Percentiles rank a stretch among this genome's conserved stretches.
These are phyloP conservation scores for Asterophora lycoperdoides DNA, from an alignment of 768 basidiomycete genomes.

Conservation along the genomic window DNA sequence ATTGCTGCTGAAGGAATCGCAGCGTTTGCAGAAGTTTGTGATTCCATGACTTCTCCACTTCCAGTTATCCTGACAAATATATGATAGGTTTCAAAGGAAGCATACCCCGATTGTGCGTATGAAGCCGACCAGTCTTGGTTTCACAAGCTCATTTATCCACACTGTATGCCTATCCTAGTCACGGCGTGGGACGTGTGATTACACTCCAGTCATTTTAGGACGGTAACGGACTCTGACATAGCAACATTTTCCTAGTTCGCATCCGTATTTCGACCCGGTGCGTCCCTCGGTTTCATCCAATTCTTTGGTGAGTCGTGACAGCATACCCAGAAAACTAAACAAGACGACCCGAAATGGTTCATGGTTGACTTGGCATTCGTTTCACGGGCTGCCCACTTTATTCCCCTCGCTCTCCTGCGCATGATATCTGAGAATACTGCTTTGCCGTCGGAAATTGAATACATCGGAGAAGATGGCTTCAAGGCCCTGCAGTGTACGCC, in stretches of 20 bases:
- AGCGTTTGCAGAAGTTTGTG: slow-evolving; percentile 70
- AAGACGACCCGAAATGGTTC: slow-evolving; percentile 80
- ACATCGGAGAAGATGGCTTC: slow-evolving; percentile 60
- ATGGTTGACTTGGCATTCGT: slow-evolving; percentile 83
- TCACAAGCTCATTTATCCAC: slow-evolving; percentile 1
- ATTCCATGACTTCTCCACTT: slow-evolving; percentile 1
- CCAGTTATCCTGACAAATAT: slow-evolving; percentile 4
- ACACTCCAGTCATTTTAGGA: slow-evolving; percentile 3
- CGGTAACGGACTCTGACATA: slow-evolving; percentile 2
- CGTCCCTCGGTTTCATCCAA: slow-evolving; percentile 17
- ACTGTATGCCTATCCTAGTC: slow-evolving; percentile 44
- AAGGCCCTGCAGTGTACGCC: slow-evolving; percentile 57
- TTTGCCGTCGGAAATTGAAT: slow-evolving; percentile 54
- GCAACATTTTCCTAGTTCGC: slow-evolving; percentile 32
- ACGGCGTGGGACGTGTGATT: slow-evolving; percentile 87
- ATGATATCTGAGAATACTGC: slow-evolving; percentile 45
- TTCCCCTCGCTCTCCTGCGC: slow-evolving; percentile 73
- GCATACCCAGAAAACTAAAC: slow-evolving; percentile 63
- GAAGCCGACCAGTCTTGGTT: not conserved
- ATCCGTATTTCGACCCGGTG: slow-evolving; percentile 81
- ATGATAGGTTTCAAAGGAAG: slow-evolving; percentile 69
- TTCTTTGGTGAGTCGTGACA: slow-evolving; percentile 1
- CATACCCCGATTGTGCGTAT: slow-evolving; percentile 83
- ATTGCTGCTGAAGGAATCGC: slow-evolving; percentile 53
- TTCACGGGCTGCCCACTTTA: slow-evolving; percentile 62